A percentile compares a stretch with the other conserved stretches of the same genome.
phyloP scores from a whole-genome alignment of 163 green algal genomes.

The Scenedesmus sp. region DNA sequence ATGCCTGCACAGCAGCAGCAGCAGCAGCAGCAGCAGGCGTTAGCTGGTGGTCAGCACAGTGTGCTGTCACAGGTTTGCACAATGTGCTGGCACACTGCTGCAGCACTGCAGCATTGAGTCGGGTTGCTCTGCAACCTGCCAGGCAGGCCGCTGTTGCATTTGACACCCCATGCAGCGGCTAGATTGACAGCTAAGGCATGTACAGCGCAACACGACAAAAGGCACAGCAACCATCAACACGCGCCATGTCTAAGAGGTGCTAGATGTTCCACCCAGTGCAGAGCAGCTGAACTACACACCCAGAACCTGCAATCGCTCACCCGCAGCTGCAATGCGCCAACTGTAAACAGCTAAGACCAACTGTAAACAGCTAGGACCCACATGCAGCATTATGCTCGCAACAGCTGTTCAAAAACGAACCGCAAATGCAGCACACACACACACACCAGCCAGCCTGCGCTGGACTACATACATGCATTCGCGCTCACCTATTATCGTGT shows the following conservation, averaged over 20 bases:
- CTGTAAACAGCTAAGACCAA: not conserved
- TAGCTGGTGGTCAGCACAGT: too few species aligned
- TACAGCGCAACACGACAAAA: not conserved
- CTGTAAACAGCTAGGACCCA: not conserved
- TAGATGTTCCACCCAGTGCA: too few species aligned
- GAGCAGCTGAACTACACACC: too few species aligned
- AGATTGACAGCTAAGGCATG: not conserved
- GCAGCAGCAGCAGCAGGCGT: not conserved
- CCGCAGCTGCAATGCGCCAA: too few species aligned
- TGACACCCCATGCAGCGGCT: not conserved
- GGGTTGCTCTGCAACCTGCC: too few species aligned
- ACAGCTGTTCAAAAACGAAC: not conserved
- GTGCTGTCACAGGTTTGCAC: too few species aligned
- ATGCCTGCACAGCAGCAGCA: constrained; percentile 45
- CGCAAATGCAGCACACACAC: not conserved
- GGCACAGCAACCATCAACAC: not conserved
- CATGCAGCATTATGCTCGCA: too few species aligned
- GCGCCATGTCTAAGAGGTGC: not conserved
- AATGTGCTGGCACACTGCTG: too few species aligned
- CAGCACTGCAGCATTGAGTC: too few species aligned
- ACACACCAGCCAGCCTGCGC: not conserved
- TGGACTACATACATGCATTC: not conserved
- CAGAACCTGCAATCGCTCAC: too few species aligned
- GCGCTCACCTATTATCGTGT: constrained; percentile 77
- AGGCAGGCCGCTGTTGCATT: too few species aligned